Evolutionary conservation across 805 yeast species (phyloP), one percentile per base, ranked within the genome.

Genomic region (Teunomyces pallodes): DNA sequence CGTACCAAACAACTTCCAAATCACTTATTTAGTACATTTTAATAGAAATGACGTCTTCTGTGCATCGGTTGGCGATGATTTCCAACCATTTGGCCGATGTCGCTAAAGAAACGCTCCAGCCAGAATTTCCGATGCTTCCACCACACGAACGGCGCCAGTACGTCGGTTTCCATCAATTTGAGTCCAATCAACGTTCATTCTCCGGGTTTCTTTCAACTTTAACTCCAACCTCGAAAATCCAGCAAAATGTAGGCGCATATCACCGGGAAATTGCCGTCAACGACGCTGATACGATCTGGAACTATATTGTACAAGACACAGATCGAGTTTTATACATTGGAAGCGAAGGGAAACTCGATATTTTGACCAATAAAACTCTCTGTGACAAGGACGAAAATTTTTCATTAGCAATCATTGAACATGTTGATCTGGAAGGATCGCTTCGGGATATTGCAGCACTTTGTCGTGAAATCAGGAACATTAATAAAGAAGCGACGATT

Each of bases 81-180:
- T 51, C 50, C 27, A 43, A 56, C 14, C 65, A 60, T 47, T 27
- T 60, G 14, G 45, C 46, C 38, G 36, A 24, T 20, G 27, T 38
- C 28, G 14, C 29, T 14, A 40, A 35, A 14, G 27, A 35, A 7
- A 52, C 46, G 14, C 29, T 47, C 17, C 29, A 28, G 17, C 55
- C 52, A 7, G 55, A 54, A 30, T 61, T 60, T 41, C 65, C 65
- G 5, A 33, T 46, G 44, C 42, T 60, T 14, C 41, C 52, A 3
- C 42, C 20, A 24, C 43, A 44, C 16, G 63, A 59, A 26, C 48
- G 62, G 24, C 38, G 40, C 14, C 26, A 45, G 29, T 58, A 57
- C 46, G 49, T 40, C 9, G 48, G 51, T 5, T 31, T 31, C 10
- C 36, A 33, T 7, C 24, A 13, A 3, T 20, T 20, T 4, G 24